Base-by-base conservation (phyloP, 2,329 filamentous ascomycete genomes). In the Colletotrichum limetticola region DNA sequence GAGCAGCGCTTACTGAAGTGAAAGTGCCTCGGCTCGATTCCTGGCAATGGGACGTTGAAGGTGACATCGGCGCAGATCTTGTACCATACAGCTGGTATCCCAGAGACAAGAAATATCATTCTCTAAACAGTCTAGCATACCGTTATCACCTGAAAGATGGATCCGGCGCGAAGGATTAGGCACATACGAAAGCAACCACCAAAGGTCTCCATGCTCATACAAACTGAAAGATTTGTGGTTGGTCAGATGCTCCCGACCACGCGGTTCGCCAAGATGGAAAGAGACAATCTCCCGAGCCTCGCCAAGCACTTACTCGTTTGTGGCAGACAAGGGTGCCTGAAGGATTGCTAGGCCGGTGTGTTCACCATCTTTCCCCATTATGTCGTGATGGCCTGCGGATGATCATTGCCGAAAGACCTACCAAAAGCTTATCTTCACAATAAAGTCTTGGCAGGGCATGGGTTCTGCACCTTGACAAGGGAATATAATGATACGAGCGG, bases 271-370 rank as follows among this genome's bases (percentile, higher is more conserved):
- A 49, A 49, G 42, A 49, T 49, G 42, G 19, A 49, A 49, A 49
- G 19, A n/a, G 42, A n/a, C 19, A 49, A 49, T 49, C 42, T 8
- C 8, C 42, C 19, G 42, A 49, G 42, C 42, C 42, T 19, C 22
- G 42, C 42, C 42, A 49, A 49, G 42, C 19, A 5, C 42, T 49
- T n/a, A n/a, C 4, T 19, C 19, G 42, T 19, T 19, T 49, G 19
- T 49, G 42, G 42, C 19, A 49, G 19, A n/a, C 42, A 11, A n/a
- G 42, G 42, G 16, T 49, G 19, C 19, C 3, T n/a, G 19, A 49
- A 49, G 19, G 42, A 49, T 49, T 49, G 42, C 16, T 19, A 19
- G 42, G 42, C 86, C 82, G 88, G 0, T n/a, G 24, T 32, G 22
- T 22, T 62, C 37, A 24, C 46, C 59, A 62, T 62, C 37, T 62